A percentile compares a stretch with the other conserved stretches of the same genome.
Evolutionary conservation across 2,329 filamentous ascomycete genomes (phyloP).

Genomic region (Huntiella savannae): DNA sequence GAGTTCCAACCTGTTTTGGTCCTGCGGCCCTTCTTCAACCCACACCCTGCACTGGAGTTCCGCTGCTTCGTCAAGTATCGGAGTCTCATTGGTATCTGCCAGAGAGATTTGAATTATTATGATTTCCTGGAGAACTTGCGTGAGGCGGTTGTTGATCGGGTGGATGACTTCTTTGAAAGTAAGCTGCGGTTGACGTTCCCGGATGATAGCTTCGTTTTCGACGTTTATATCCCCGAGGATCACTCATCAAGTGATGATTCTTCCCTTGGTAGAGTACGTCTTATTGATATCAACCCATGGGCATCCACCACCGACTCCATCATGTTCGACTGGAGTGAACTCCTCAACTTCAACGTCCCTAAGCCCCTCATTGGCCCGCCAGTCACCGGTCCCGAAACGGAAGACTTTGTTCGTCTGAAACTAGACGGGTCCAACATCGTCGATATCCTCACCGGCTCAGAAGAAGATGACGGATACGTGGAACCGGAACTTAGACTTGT

Average conservation of each 20-base stretch:
- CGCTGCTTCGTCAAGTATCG: slow-evolving; percentile 81
- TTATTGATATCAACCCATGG: slow-evolving; percentile 95
- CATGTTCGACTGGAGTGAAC: slow-evolving; percentile 76
- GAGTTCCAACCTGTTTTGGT: slow-evolving; percentile 61
- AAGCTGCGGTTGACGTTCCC: slow-evolving; percentile 61
- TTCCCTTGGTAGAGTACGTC: slow-evolving; percentile 54
- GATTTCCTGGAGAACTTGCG: slow-evolving; percentile 53
- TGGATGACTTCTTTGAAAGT: slow-evolving; percentile 59
- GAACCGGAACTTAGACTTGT: slow-evolving; percentile 68
- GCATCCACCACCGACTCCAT: slow-evolving; percentile 73
- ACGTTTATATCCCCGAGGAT: slow-evolving; percentile 70
- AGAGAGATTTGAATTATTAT: slow-evolving; percentile 81
- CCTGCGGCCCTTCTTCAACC: slow-evolving; percentile 69
- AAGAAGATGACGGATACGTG: slow-evolving; percentile 20
- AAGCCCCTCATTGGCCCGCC: slow-evolving; percentile 33
- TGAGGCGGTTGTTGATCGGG: slow-evolving; percentile 44
- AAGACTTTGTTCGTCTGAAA: slow-evolving; percentile 16
- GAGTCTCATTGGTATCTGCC: slow-evolving; percentile 62
- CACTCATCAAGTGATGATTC: slow-evolving; percentile 25
- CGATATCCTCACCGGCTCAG: slow-evolving; percentile 15
- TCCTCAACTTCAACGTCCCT: slow-evolving; percentile 52
- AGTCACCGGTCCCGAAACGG: slow-evolving; percentile 18
- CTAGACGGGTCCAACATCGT: slow-evolving; percentile 13
- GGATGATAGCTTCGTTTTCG: slow-evolving; percentile 70
- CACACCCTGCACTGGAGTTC: slow-evolving; percentile 85